Evolutionary conservation across 805 yeast genomes (phyloP).

Genomic region (Suhomyces tanzawaensis): DNA sequence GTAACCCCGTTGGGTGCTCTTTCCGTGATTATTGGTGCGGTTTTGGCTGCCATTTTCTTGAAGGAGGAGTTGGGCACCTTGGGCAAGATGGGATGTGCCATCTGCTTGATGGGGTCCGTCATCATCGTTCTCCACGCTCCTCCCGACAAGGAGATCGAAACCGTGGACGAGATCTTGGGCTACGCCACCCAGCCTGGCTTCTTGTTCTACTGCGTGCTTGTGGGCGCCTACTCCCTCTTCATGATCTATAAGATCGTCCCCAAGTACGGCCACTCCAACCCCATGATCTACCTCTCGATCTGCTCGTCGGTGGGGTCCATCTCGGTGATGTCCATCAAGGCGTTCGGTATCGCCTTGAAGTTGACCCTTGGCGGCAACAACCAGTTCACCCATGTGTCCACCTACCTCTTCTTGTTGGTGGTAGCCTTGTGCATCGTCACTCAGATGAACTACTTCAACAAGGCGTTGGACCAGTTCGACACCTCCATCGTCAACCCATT

Average conservation of each 20-base stretch:
- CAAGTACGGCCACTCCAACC: conserved; percentile 71
- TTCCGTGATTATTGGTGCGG: conserved; percentile 88
- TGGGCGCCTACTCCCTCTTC: conserved; percentile 64
- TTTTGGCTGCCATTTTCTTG: conserved; percentile 78
- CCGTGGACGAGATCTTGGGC: conserved; percentile 81
- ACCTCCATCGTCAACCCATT: conserved; percentile 89
- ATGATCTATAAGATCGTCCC: conserved; percentile 87
- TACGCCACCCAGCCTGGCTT: conserved; percentile 82
- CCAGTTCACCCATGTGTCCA: conserved; percentile 81
- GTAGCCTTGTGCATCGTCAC: conserved; percentile 81
- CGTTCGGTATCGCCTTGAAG: conserved; percentile 88
- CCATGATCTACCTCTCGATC: conserved; percentile 85
- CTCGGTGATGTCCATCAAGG: conserved; percentile 88
- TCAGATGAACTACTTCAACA: conserved; percentile 92
- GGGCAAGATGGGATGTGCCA: conserved; percentile 92
- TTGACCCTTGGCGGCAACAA: conserved; percentile 81
- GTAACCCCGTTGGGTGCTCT: conserved; percentile 92
- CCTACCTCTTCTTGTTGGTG: conserved; percentile 75
- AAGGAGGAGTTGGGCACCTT: conserved; percentile 84
- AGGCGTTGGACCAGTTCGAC: conserved; percentile 89
- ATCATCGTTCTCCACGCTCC: conserved; percentile 91
- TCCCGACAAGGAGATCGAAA: conserved; percentile 83
- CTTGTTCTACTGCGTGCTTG: conserved; percentile 59
- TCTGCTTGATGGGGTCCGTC: conserved; percentile 82
- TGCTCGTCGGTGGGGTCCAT: conserved; percentile 90